These are phyloP conservation scores for Calonectria honghensis DNA, from an alignment of 2,329 filamentous ascomycete species.

Conservation along the genomic window DNA sequence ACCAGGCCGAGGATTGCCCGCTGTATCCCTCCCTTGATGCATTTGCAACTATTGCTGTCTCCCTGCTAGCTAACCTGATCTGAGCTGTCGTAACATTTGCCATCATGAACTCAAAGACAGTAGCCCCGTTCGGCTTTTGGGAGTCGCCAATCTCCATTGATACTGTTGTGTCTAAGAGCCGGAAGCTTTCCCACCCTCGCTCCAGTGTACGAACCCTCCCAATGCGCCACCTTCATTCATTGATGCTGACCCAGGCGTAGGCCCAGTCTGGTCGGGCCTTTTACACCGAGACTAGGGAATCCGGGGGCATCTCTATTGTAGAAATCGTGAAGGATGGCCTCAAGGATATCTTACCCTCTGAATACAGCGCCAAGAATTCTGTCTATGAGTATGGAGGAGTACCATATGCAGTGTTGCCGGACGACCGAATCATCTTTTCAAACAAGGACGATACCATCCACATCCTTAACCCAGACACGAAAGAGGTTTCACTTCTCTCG, in stretches of 20 bases:
- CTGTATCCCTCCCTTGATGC: neutral
- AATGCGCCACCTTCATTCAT: neutral
- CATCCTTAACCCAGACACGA: conserved; percentile 62
- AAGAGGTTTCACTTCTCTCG: conserved; percentile 59
- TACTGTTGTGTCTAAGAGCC: conserved; percentile 60
- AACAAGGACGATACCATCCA: conserved; percentile 66
- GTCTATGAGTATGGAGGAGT: conserved; percentile 74
- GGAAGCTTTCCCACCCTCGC: conserved; percentile 59
- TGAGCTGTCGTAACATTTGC: neutral
- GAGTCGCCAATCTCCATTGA: conserved; percentile 62
- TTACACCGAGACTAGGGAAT: conserved; percentile 61
- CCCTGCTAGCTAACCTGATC: neutral
- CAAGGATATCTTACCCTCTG: conserved; percentile 64
- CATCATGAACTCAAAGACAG: conserved; percentile 46
- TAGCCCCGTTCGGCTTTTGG: conserved; percentile 63
- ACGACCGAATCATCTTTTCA: conserved; percentile 68
- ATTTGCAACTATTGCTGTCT: neutral
- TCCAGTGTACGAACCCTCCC: conserved; percentile 56
- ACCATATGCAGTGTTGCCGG: conserved; percentile 62
- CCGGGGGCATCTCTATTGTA: conserved; percentile 67
- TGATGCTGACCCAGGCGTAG: conserved; percentile 42
- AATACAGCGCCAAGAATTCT: conserved; percentile 65
- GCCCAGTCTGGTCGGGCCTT: conserved; percentile 59
- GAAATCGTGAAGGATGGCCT: conserved; percentile 60
- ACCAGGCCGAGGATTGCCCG: conserved; percentile 8